phyloP scores from a whole-genome alignment of 768 basidiomycete genomes.

The Boletus pseudo-olivaceus region DNA sequence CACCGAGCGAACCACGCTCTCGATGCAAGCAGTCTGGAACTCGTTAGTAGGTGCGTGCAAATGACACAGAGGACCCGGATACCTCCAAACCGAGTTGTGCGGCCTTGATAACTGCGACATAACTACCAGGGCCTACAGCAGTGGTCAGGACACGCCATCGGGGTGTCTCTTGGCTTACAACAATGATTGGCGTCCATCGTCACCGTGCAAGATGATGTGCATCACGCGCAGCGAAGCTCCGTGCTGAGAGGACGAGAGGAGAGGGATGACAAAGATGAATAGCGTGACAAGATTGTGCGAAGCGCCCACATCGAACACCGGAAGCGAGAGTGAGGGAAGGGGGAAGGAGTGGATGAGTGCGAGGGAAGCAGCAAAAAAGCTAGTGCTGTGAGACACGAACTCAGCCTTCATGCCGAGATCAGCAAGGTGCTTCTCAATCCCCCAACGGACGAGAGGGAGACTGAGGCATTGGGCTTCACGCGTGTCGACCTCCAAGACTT shows the following conservation, averaged over 20 bases:
- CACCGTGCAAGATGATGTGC: too few relatives aligned
- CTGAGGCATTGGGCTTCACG: constrained; percentile 96
- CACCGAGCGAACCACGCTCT: constrained; percentile 92
- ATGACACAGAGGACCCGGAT: constrained; percentile 14
- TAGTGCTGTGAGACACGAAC: constrained; percentile 98
- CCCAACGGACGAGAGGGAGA: constrained; percentile 94
- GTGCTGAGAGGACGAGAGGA: too few relatives aligned
- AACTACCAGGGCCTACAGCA: constrained; percentile 83
- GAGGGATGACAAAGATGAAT: too few relatives aligned
- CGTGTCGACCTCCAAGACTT: constrained; percentile 95
- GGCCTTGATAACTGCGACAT: constrained; percentile 98
- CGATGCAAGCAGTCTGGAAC: constrained; percentile 87
- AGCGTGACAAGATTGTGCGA: too few relatives aligned
- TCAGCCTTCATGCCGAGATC: constrained; percentile 99
- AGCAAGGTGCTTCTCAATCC: constrained; percentile 99
- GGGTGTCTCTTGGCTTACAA: constrained; percentile 38
- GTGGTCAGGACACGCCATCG: background rate
- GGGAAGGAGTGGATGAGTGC: too few relatives aligned
- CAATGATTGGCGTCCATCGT: too few relatives aligned
- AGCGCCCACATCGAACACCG: too few relatives aligned
- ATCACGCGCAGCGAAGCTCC: too few relatives aligned
- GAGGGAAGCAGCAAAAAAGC: constrained; percentile 38
- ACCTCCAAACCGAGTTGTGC: constrained; percentile 94
- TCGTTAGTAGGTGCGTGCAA: constrained; percentile 3
- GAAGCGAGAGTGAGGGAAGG: too few relatives aligned